phyloP scores from a whole-genome alignment of 2,329 filamentous ascomycete genomes.

The Knoxdaviesia capensis region DNA sequence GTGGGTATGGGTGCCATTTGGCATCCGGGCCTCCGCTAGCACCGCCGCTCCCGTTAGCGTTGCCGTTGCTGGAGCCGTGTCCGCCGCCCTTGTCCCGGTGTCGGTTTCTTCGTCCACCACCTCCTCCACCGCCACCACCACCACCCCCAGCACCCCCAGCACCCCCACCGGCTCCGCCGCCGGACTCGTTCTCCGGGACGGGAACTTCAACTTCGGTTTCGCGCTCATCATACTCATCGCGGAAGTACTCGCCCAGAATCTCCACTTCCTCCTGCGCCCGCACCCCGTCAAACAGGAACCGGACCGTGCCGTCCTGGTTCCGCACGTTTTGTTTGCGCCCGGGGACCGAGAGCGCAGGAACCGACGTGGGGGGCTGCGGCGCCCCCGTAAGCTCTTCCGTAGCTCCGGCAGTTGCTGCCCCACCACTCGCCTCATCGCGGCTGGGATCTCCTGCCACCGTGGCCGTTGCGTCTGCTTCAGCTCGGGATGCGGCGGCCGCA shows the following conservation, averaged over 20 bases:
- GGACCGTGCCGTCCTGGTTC: slow-evolving; percentile 51
- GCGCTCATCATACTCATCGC: slow-evolving; percentile 56
- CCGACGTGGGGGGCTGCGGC: neutral
- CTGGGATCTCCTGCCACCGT: too few species aligned
- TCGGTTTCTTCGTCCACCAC: slow-evolving; percentile 3
- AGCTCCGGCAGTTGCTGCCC: too few species aligned
- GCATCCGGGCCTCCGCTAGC: neutral
- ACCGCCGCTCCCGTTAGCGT: neutral
- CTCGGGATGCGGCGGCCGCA: too few species aligned
- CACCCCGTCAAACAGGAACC: slow-evolving; percentile 74
- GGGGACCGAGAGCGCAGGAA: neutral
- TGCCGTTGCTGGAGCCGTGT: neutral
- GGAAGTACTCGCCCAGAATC: slow-evolving; percentile 47
- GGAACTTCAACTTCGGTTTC: slow-evolving; percentile 58
- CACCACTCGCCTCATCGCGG: too few species aligned
- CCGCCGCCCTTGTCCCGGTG: slow-evolving; percentile 1
- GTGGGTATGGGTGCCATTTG: slow-evolving; percentile 4
- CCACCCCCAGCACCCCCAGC: slow-evolving; percentile 8
- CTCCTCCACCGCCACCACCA: slow-evolving; percentile 6
- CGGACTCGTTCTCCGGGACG: slow-evolving; percentile 12
- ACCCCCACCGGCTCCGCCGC: slow-evolving; percentile 6
- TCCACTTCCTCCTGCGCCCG: slow-evolving; percentile 52
- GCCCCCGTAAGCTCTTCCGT: neutral
- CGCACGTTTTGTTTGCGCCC: slow-evolving; percentile 1
- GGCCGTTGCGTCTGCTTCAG: too few species aligned